Evolutionary conservation across 805 yeast species (phyloP).

Genomic region (Hanseniaspora valbyensis): DNA sequence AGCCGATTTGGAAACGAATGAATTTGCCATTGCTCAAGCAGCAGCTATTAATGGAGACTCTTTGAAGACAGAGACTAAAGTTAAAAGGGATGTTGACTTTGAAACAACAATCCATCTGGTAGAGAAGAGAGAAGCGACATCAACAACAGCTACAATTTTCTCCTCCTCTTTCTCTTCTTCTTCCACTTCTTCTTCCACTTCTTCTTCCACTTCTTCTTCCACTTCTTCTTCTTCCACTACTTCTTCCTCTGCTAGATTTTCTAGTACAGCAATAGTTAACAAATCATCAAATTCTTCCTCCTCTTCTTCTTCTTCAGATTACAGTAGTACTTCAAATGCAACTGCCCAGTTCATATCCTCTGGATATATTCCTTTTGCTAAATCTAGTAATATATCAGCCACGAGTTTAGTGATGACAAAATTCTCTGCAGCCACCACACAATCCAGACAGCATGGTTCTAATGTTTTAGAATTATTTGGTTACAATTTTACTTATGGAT

Average conservation of each 20-base stretch:
- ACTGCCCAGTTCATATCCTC: too few relatives aligned
- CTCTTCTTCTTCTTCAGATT: too few relatives aligned
- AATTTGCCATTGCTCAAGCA: constrained; percentile 48
- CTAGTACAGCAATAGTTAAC: constrained; percentile 20
- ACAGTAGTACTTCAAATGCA: too few relatives aligned
- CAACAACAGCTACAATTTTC: too few relatives aligned
- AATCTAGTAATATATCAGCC: constrained; percentile 24
- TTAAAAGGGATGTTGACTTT: too few relatives aligned
- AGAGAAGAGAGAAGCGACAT: too few relatives aligned
- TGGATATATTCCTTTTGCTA: constrained; percentile 44
- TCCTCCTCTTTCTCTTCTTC: too few relatives aligned
- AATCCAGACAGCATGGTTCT: constrained; percentile 17
- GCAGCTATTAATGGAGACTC: constrained; percentile 21
- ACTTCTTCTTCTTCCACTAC: not conserved
- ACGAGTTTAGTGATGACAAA: constrained; percentile 8
- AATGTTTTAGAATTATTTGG: constrained; percentile 16
- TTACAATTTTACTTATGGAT: constrained; percentile 20
- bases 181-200: too few relatives aligned
- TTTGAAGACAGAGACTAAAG: constrained; percentile 1
- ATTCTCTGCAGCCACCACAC: constrained; percentile 9
- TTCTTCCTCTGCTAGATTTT: constrained; percentile 13
- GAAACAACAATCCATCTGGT: too few relatives aligned
- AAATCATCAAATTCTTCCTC: too few relatives aligned
- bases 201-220: not conserved
- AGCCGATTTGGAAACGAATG: constrained; percentile 47